Base-by-base conservation (phyloP, 805 yeast species). In the Saccharomycopsis capsularis region DNA sequence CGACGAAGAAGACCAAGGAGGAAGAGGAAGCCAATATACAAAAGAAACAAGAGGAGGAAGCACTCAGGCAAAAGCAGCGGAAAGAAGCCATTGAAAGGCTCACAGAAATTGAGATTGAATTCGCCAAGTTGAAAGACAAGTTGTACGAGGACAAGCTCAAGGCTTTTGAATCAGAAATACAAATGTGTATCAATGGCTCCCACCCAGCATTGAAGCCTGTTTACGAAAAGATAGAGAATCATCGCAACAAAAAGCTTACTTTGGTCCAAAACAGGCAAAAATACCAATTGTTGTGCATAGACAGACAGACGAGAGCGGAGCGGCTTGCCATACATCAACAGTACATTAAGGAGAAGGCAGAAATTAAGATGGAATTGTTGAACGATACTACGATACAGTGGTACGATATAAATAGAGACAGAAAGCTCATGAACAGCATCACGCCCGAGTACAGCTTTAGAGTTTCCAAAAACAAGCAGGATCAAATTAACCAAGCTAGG, bases 361-460 rank as follows among this genome's bases (percentile, higher is more conserved):
- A 88, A 60, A 64, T 75, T 41, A 83, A 88, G 53, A 73, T 74
- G 46, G 69, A 74, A 23, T 72, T 87, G 69, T 73, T 91, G 42
- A 71, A 77, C 51, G 73, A 78, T 5, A 85, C 95, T 3, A 90
- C 97, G 4, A 76, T 83, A 37, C 74, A 79, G 54, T 93, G 98
- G 98, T 91, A 91, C 68, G 82, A 85, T 56, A 85, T 90, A 59
- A 90, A 89, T 65, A 79, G 82, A 59, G 98, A 93, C 63, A 74
- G 97, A 58, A 74, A 95, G 55, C 80, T 79, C 40, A 74, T 87
- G 78, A 96, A 88, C 62, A 75, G 76, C 54, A 58, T 79, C 44
- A 67, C 70, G 44, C 72, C 82, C 40, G 69, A 74, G 53, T 66
- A 66, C 60, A 58, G 68, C 48, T 65, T 68, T 65, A 59, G 64